A percentile compares a stretch with the other conserved stretches of the same genome.
Conservation (phyloP, 2,329 filamentous ascomycete species). For the Raffaelea arxii region DNA sequence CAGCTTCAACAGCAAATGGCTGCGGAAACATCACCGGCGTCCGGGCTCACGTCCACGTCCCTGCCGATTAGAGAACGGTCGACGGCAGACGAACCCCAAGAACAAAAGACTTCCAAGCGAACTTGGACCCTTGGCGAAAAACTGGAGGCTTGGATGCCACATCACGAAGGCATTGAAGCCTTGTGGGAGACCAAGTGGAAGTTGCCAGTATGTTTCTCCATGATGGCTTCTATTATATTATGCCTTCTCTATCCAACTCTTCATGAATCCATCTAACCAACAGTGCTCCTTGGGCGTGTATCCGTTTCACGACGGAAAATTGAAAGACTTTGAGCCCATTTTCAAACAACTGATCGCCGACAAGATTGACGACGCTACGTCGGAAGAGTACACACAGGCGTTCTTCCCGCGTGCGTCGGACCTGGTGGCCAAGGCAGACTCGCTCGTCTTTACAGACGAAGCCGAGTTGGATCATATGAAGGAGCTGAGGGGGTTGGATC, state of each 20-base stretch:
- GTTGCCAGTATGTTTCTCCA: slow-evolving; percentile 40
- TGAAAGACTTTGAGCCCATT: slow-evolving; percentile 60
- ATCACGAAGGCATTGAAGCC: slow-evolving; percentile 49
- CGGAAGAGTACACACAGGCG: slow-evolving; percentile 52
- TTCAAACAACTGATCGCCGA: slow-evolving; percentile 53
- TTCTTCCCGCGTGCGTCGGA: slow-evolving; percentile 53
- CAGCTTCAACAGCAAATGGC: neutral
- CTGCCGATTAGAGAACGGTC: too few species aligned
- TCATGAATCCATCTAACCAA: neutral
- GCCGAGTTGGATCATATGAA: too few species aligned
- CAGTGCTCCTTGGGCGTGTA: slow-evolving; percentile 54
- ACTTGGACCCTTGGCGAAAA: slow-evolving; percentile 35
- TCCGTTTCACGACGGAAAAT: slow-evolving; percentile 63
- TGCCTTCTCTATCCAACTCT: neutral
- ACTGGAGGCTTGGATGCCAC: slow-evolving; percentile 38
- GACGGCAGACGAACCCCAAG: neutral
- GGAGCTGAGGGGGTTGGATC: too few species aligned
- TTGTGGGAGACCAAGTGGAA: slow-evolving; percentile 74
- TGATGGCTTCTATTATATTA: neutral
- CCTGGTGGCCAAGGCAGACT: slow-evolving; percentile 42
- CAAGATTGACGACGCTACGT: slow-evolving; percentile 55
- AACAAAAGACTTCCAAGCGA: slow-evolving; percentile 3
- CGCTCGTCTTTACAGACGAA: too few species aligned
- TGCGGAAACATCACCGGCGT: too few species aligned
- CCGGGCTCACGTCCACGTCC: slow-evolving; percentile 4